phyloP scores from a whole-genome alignment of 306 rosid genomes.

The Fagus sylvatica region DNA sequence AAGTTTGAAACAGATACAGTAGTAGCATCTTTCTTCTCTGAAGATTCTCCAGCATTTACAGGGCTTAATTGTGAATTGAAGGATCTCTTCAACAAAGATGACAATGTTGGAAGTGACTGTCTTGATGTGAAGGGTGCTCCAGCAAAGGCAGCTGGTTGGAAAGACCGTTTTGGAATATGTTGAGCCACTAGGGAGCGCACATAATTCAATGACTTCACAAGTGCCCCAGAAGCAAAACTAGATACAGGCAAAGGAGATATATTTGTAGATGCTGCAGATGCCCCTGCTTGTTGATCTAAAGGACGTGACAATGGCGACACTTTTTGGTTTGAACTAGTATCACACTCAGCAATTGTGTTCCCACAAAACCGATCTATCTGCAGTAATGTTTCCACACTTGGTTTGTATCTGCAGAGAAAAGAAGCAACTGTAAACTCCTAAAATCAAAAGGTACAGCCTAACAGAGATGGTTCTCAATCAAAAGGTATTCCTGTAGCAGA shows the following conservation, averaged over 20 bases:
- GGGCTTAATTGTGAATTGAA: slow-evolving; percentile 80
- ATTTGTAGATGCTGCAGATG: slow-evolving; percentile 54
- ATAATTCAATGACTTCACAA: slow-evolving; percentile 81
- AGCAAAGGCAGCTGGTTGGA: slow-evolving; percentile 85
- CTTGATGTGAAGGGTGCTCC: slow-evolving; percentile 58
- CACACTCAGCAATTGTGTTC: slow-evolving; percentile 79
- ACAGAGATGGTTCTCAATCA: slow-evolving; percentile 8
- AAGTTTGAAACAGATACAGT: slow-evolving; percentile 61
- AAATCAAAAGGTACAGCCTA: slow-evolving; percentile 25
- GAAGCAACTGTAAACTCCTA: slow-evolving; percentile 26
- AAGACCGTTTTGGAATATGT: slow-evolving; percentile 81
- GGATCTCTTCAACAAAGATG: slow-evolving; percentile 89
- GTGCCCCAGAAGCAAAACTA: slow-evolving; percentile 79
- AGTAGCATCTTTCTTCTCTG: slow-evolving; percentile 63
- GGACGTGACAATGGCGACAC: slow-evolving; percentile 59
- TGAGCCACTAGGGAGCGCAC: slow-evolving; percentile 92
- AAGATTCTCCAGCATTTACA: slow-evolving; percentile 56
- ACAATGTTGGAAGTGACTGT: slow-evolving; percentile 83
- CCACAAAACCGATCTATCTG: slow-evolving; percentile 97
- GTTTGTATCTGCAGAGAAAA: slow-evolving; percentile 71
- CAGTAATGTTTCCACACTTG: slow-evolving; percentile 83
- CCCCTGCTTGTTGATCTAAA: slow-evolving; percentile 55
- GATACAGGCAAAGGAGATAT: slow-evolving; percentile 73
- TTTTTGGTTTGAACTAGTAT: slow-evolving; percentile 56
- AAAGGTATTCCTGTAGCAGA: slow-evolving; percentile 15